Evolutionary conservation across 192 early-diverging fungal species (phyloP), one percentile per base, ranked within the genome.

Genomic region (Mycoemilia scoparia): DNA sequence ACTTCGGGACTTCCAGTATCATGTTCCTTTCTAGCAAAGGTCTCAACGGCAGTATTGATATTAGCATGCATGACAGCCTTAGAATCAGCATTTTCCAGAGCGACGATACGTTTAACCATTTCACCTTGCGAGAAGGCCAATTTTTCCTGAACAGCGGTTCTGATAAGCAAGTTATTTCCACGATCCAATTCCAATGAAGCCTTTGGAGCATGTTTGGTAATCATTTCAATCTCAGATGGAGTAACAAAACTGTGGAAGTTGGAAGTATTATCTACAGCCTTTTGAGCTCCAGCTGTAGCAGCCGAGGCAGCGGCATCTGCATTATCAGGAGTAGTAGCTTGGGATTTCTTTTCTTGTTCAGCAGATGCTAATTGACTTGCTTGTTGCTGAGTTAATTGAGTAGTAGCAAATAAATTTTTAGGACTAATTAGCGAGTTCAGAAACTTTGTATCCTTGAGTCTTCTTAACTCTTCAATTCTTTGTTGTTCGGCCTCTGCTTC

Each of bases 1-100:
- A 90, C 92, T 54, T 87, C 84, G 4, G 86, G 60, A 43, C 79
- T 86, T 11, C 92, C 92, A 8, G 88, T 86, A 54, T 97, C 92
- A 18, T 67, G 68, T 20, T 71, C 69, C 19, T 54, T 57, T 28
- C 79, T 60, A 15, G 76, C 77, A 66, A 93, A 93, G 45, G 75
- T 64, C 31, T 79, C 70, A 20, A 86, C 54, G 5, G 78, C 71
- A 22, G 69, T 57, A 43, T 54, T 46, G 17, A 73, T 57, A 46
- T 97, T 97, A 60, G 71, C 82, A 24, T 82, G 62, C 36, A 57
- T 54, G 17, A 91, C 64, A 41, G 70, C 69, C 44, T 76, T 74
- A 33, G 74, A 65, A 46, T 69, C 79, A 9, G 79, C 75, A 46
- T 88, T 96, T 45, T 86, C 79, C 36, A 91, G 52, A 21, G 77